phyloP scores from a whole-genome alignment of 208 protist species.

The Acanthamoeba castellanii region DNA sequence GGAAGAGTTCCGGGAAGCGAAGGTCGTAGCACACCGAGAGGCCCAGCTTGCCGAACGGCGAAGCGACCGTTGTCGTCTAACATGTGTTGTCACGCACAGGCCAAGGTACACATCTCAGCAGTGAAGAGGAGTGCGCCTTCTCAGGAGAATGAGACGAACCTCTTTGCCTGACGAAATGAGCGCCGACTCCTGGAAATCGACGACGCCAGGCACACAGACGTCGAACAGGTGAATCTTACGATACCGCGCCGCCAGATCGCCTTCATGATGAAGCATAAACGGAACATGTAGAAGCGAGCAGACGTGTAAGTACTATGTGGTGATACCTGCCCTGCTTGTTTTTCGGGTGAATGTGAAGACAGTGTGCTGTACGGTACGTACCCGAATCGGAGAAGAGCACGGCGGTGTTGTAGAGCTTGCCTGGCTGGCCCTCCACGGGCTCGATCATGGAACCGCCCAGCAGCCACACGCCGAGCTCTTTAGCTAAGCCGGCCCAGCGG shows the following conservation, averaged over 20 bases:
- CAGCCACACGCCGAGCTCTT: conserved; percentile 47
- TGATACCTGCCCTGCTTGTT: background rate
- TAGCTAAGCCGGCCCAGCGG: background rate
- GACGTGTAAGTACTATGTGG: background rate
- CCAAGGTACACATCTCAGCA: background rate
- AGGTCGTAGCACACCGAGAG: conserved; percentile 56
- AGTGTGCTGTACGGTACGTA: background rate
- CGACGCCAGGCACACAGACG: conserved; percentile 37
- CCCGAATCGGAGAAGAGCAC: conserved; percentile 12
- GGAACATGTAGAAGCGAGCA: background rate
- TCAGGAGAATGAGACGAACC: background rate
- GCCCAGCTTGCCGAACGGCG: background rate
- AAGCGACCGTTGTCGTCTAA: background rate
- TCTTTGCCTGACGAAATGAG: background rate
- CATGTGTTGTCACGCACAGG: background rate
- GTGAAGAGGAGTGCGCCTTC: background rate
- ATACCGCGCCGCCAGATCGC: conserved; percentile 5
- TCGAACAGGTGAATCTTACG: conserved; percentile 62
- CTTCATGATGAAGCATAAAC: background rate
- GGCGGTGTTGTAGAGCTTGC: conserved; percentile 55
- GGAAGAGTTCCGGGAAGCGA: conserved; percentile 56
- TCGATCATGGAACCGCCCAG: conserved; percentile 36
- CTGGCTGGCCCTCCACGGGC: conserved; percentile 1
- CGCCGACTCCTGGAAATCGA: conserved; percentile 26
- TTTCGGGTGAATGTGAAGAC: background rate